Percentiles rank a stretch among this genome's conserved stretches.
These are phyloP conservation scores for Butyriboletus loyo DNA, from an alignment of 768 basidiomycete genomes.

Conservation along the genomic window DNA sequence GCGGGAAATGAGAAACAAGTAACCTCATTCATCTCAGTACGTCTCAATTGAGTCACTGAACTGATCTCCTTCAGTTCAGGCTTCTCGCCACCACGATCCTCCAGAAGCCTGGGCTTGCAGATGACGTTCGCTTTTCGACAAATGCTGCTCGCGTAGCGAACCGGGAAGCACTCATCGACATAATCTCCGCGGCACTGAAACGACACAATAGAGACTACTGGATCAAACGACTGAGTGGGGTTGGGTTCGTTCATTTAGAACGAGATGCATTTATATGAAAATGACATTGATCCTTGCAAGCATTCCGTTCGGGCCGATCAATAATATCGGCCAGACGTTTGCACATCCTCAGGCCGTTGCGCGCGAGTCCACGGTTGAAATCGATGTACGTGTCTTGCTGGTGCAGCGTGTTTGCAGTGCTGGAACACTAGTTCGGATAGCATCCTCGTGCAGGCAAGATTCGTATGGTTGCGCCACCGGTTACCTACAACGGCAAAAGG, in stretches of 20 bases:
- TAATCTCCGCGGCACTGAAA: constrained; percentile 62
- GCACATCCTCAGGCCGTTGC: constrained; percentile 84
- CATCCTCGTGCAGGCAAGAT: constrained; percentile 75
- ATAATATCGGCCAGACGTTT: constrained; percentile 87
- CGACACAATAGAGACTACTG: constrained; percentile 64
- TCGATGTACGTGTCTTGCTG: constrained; percentile 57
- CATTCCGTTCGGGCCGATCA: constrained; percentile 88
- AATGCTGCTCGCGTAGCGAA: constrained; percentile 78
- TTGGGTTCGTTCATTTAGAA: constrained; percentile 53
- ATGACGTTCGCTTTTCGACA: constrained; percentile 62
- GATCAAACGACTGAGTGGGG: constrained; percentile 70
- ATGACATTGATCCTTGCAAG: constrained; percentile 34
- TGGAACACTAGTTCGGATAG: constrained; percentile 31
- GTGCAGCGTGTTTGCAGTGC: constrained; percentile 25
- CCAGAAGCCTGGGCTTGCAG: constrained; percentile 52
- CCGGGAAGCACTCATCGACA: constrained; percentile 61
- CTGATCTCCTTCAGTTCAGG: constrained; percentile 52
- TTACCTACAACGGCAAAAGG: constrained; percentile 75
- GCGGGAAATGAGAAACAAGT: constrained; percentile 90
- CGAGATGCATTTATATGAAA: constrained; percentile 5
- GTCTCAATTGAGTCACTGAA: constrained; percentile 9
- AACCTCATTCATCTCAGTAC: constrained; percentile 5
- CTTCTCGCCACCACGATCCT: constrained; percentile 65
- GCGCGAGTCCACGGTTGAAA: constrained; percentile 68
- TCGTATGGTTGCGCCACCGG: constrained; percentile 78